Evolutionary conservation across 139 green algal genomes (phyloP), one percentile per base, ranked within the genome.

Genomic region (Tetraselmis striata): DNA sequence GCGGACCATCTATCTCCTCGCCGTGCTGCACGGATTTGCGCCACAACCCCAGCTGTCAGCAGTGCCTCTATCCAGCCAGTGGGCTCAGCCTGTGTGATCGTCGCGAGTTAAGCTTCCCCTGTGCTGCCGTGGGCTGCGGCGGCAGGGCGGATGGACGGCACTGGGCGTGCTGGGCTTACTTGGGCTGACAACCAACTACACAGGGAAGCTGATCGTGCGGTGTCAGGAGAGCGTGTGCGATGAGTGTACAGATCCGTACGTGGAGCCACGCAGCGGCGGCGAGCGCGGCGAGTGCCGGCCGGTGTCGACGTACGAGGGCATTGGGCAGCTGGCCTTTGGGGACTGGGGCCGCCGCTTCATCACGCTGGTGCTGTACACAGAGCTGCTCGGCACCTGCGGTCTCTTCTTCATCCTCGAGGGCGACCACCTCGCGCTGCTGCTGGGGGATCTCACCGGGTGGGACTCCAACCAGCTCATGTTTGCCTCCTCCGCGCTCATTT

Each of bases 381-480:
- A 87, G 74, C 76, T 87, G 1, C 59, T 87, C 29, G 84, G 84
- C 30, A 87, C 84, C 27, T 80, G 76, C 59, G 80, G 58, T 5
- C 75, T 87, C 75, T 86, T 84, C 75, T 83, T 82, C 79, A 86
- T 83, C 67, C 75, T 86, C 0, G 79, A 83, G 75, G 83, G 74
- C 31, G 83, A 84, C 45, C 82, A 85, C 78, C 77, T 85, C 2
- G 59, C 26, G 59, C 31, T 82, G 29, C 78, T 85, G 31, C 78
- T 83, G 31, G 77, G 81, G 22, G 2, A 80, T 74, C 22, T 25
- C 24, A 79, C 30, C 29, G 76, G 28, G 76, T 2, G 2, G 26
- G 29, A 29, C 75, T 82, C 45, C 45, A 67, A 67, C 45, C 45
- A 67, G 45, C 59, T 80, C 28, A 84, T 84, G 84, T 77, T 28